A percentile compares a stretch with the other conserved stretches of the same genome.
phyloP scores from a whole-genome alignment of 371 early-diverging fungal species.

The Entomophthora muscae region DNA sequence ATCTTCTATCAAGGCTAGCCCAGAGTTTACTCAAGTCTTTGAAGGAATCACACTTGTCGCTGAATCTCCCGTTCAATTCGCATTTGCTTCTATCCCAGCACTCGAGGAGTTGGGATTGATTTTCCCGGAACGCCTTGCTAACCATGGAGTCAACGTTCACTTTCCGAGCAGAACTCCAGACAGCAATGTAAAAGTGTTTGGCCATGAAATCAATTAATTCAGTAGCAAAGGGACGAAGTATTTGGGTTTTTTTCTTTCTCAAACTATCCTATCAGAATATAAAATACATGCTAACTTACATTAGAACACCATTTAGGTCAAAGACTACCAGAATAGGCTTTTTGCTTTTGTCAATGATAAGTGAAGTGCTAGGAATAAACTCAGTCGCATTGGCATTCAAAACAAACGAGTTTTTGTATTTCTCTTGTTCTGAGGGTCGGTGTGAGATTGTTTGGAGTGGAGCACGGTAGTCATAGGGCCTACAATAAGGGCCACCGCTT shows the following conservation, averaged over 20 bases:
- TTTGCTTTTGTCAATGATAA: background rate
- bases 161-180: background rate
- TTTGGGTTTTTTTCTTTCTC: background rate
- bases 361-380: background rate
- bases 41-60: background rate
- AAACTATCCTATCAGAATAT: background rate
- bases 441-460: background rate
- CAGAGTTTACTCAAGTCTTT: background rate
- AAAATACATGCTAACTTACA: background rate
- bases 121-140: background rate
- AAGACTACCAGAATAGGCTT: background rate
- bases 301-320: background rate
- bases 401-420: background rate
- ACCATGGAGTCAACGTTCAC: background rate
- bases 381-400: background rate
- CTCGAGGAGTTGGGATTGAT: background rate
- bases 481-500: background rate
- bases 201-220: background rate
- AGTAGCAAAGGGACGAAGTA: background rate
- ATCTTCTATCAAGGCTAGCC: background rate
- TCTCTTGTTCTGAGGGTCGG: background rate
- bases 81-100: background rate
- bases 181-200: background rate
- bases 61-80: background rate
- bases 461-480: background rate